A percentile compares a stretch with the other conserved stretches of the same genome.
Conservation (phyloP, 2,329 filamentous ascomycete genomes). For the Diaporthe citri region DNA sequence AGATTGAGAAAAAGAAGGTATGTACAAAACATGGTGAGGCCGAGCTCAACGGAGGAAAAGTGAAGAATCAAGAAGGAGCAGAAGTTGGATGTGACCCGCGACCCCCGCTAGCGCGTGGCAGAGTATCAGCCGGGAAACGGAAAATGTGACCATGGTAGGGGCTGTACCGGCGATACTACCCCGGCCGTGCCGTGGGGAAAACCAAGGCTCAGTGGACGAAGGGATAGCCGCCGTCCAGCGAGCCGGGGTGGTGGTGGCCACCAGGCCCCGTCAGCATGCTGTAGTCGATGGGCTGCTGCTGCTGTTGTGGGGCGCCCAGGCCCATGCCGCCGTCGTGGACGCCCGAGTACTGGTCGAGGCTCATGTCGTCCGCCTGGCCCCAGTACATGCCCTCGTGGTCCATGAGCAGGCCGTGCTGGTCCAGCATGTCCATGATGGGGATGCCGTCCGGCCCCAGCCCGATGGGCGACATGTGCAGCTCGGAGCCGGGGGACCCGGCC, state of each 20-base stretch:
- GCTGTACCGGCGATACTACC: background rate
- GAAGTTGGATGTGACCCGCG: background rate
- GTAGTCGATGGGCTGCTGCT: slow-evolving; percentile 50
- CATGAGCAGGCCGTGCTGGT: slow-evolving; percentile 65
- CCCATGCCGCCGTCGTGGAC: slow-evolving; percentile 51
- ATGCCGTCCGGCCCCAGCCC: slow-evolving; percentile 61
- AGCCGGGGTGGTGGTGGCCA: slow-evolving; percentile 44
- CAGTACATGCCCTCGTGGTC: slow-evolving; percentile 70
- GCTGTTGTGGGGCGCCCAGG: slow-evolving; percentile 39
- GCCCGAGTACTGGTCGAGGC: slow-evolving; percentile 43
- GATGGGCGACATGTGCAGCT: slow-evolving; percentile 65
- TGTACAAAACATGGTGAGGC: slow-evolving; percentile 26
- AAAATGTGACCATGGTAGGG: slow-evolving; percentile 26
- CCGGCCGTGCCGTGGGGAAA: background rate
- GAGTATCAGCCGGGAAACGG: slow-evolving; percentile 18
- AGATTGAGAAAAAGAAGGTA: slow-evolving; percentile 1
- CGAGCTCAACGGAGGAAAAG: slow-evolving; percentile 7
- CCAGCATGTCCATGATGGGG: slow-evolving; percentile 65
- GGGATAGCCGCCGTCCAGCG: slow-evolving; percentile 54
- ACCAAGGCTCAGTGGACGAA: slow-evolving; percentile 54
- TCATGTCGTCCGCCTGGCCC: slow-evolving; percentile 56
- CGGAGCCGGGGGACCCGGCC: slow-evolving; percentile 42
- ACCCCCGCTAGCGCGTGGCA: slow-evolving; percentile 30
- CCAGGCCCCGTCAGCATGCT: slow-evolving; percentile 51
- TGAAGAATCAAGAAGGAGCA: background rate